These are phyloP conservation scores for Spinacia oleracea DNA, from an alignment of 179 eudicot genomes.

Conservation along the genomic window DNA sequence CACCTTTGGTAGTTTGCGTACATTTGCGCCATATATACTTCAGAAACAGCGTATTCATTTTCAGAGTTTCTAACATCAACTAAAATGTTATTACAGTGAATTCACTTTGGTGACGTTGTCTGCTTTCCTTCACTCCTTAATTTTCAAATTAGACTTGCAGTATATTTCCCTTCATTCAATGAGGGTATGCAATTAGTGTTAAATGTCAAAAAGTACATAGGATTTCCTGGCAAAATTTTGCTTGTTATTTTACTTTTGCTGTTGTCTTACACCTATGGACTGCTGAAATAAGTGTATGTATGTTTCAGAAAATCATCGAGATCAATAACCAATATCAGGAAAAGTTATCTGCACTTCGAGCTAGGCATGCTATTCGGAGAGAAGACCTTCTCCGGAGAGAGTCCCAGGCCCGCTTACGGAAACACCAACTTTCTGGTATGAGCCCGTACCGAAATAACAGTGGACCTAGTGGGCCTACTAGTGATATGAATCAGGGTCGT, in stretches of 20 bases:
- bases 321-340: conserved; percentile 78
- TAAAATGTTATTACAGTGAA: not conserved
- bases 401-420: conserved; percentile 67
- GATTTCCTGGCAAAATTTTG: not conserved
- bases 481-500: conserved; percentile 40
- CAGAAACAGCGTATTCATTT: too few relatives aligned
- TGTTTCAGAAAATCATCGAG: conserved; percentile 63
- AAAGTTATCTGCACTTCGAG: conserved; percentile 64
- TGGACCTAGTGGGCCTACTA: too few relatives aligned
- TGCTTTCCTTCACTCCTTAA: not conserved
- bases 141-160: not conserved
- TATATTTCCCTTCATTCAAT: not conserved
- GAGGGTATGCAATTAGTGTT: not conserved
- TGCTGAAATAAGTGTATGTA: not conserved
- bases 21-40: not conserved
- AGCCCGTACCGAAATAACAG: conserved; percentile 43
- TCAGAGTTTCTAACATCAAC: not conserved
- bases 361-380: conserved; percentile 55
- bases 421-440: conserved; percentile 58
- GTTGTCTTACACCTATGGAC: not conserved
- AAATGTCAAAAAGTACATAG: not conserved
- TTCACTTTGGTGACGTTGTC: not conserved
- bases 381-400: conserved; percentile 73
- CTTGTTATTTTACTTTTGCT: not conserved
- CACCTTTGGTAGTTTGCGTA: not conserved